Evolutionary conservation across 805 yeast genomes (phyloP).

Genomic region (Myxozyma neotropica): DNA sequence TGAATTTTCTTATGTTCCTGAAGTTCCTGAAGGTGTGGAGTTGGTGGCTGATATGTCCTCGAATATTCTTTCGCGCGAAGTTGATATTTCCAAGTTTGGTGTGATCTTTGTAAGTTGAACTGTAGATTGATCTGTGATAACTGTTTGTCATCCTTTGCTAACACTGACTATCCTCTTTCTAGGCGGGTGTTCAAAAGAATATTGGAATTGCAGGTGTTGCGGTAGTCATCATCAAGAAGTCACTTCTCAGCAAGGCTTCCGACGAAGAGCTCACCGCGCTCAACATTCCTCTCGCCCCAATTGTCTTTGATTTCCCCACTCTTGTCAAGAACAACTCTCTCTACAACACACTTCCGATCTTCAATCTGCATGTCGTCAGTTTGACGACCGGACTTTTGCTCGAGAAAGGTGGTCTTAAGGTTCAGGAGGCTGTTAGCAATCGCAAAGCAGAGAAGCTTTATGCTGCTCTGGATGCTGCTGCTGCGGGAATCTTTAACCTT

Average conservation of each 20-base stretch:
- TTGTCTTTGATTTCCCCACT: slow-evolving; percentile 83
- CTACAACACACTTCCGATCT: slow-evolving; percentile 93
- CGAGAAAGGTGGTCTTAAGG: slow-evolving; percentile 68
- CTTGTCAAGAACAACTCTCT: slow-evolving; percentile 88
- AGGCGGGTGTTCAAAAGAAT: slow-evolving; percentile 97
- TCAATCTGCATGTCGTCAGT: slow-evolving; percentile 83
- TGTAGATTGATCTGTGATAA: neutral
- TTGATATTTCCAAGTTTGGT: slow-evolving; percentile 85
- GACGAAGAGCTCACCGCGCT: slow-evolving; percentile 61
- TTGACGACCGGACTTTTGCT: slow-evolving; percentile 70
- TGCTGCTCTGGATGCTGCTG: slow-evolving; percentile 62
- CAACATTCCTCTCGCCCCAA: slow-evolving; percentile 80
- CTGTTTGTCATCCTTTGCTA: neutral
- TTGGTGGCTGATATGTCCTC: slow-evolving; percentile 95
- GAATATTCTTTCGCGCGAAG: slow-evolving; percentile 75
- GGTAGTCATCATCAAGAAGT: slow-evolving; percentile 83
- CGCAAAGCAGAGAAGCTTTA: slow-evolving; percentile 69
- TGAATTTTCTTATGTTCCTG: slow-evolving; percentile 66
- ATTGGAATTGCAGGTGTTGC: slow-evolving; percentile 97
- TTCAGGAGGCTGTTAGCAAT: slow-evolving; percentile 59
- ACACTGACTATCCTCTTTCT: neutral
- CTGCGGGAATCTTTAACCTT: slow-evolving; percentile 59
- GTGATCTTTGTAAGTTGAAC: slow-evolving; percentile 57
- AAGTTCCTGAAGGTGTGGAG: slow-evolving; percentile 68
- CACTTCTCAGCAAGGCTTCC: slow-evolving; percentile 62